Percentiles rank a stretch among this genome's conserved stretches.
Conservation (phyloP, 1,284 basidiomycete species). For the Chalciporus sp. region DNA sequence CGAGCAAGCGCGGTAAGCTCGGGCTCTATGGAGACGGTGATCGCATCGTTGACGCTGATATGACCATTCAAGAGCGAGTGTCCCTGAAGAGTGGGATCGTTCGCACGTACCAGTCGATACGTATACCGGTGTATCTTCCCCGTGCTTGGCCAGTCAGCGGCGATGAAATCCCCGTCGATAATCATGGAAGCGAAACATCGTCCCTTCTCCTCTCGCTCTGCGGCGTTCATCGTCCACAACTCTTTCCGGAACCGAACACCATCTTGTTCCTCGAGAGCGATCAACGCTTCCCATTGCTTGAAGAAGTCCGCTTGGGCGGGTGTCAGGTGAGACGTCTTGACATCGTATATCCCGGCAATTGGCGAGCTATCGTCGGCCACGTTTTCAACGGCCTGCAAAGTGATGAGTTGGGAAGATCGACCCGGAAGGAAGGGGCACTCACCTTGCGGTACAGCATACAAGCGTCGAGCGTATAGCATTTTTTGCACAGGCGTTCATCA, state of each 20-base stretch:
- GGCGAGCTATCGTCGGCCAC: constrained; percentile 62
- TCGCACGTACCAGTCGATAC: constrained; percentile 64
- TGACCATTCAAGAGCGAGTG: constrained; percentile 72
- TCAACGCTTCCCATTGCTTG: constrained; percentile 86
- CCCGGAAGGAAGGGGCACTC: constrained; percentile 20
- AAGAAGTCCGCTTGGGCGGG: constrained; percentile 78
- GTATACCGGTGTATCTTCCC: constrained; percentile 55
- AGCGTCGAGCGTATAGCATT: constrained; percentile 81
- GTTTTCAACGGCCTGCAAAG: constrained; percentile 67
- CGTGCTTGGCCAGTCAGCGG: constrained; percentile 21
- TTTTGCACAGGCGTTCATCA: constrained; percentile 74
- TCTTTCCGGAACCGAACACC: constrained; percentile 83
- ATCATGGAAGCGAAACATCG: constrained; percentile 84
- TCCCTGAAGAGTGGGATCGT: constrained; percentile 19
- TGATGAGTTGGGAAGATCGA: constrained; percentile 1
- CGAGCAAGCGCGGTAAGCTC: constrained; percentile 80
- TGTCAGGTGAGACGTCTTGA: constrained; percentile 83
- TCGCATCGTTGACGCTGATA: constrained; percentile 78
- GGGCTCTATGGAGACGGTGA: constrained; percentile 86
- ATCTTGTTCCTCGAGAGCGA: constrained; percentile 90
- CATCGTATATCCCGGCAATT: constrained; percentile 74
- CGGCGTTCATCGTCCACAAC: constrained; percentile 89
- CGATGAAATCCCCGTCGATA: constrained; percentile 47
- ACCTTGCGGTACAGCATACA: constrained; percentile 96
- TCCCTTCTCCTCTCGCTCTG: constrained; percentile 77